phyloP scores from a whole-genome alignment of 192 early-diverging fungal species.

The Backusella circina region DNA sequence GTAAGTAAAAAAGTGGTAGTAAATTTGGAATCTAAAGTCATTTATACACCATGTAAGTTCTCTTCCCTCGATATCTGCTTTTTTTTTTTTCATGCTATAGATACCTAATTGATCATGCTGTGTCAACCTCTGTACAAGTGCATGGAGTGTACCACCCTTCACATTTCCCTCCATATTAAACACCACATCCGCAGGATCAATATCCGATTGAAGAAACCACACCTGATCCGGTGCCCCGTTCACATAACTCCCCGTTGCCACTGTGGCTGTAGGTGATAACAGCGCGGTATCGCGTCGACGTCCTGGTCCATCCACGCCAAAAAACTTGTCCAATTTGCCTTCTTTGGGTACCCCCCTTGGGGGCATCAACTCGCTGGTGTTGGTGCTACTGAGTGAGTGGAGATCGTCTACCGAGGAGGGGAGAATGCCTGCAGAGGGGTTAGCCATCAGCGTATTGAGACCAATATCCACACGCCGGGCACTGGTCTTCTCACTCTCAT shows the following conservation, averaged over 20 bases:
- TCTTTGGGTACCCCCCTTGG: not conserved
- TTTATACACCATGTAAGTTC: too few relatives aligned
- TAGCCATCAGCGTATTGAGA: not conserved
- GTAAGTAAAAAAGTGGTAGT: constrained; percentile 85
- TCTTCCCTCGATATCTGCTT: too few relatives aligned
- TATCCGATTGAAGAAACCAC: constrained; percentile 68
- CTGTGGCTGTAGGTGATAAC: not conserved
- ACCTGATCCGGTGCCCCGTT: not conserved
- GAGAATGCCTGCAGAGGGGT: not conserved
- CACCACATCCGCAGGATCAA: constrained; percentile 56
- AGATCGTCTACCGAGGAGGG: not conserved
- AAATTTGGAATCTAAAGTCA: constrained; percentile 82
- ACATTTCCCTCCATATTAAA: constrained; percentile 78
- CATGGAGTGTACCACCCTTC: constrained; percentile 76
- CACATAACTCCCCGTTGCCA: not conserved
- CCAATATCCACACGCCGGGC: not conserved
- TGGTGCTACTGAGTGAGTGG: not conserved
- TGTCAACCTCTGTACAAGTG: constrained; percentile 77
- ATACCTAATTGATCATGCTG: constrained; percentile 66
- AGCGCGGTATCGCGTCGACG: constrained; percentile 15
- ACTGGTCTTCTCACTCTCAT: not conserved
- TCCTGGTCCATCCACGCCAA: constrained; percentile 48
- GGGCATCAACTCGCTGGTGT: not conserved
- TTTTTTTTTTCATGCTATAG: constrained; percentile 2
- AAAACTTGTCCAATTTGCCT: constrained; percentile 54